Evolutionary conservation across 371 early-diverging fungal genomes (phyloP).

Genomic region (Rhizomucor miehei): DNA sequence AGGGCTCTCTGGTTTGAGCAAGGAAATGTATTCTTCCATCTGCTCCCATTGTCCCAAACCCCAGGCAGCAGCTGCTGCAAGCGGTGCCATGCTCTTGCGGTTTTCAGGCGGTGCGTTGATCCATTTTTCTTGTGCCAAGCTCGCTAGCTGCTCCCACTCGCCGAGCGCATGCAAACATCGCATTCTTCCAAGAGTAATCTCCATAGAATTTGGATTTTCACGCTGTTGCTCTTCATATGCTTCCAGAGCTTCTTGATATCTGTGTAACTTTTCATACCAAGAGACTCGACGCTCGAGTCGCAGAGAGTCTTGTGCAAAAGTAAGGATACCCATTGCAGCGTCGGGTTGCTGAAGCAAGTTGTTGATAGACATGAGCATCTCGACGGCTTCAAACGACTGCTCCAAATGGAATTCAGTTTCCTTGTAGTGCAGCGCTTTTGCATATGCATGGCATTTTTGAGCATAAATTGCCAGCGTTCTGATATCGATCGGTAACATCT

Average conservation of each 20-base stretch:
- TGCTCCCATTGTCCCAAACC: conserved; percentile 88
- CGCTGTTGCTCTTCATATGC: conserved; percentile 84
- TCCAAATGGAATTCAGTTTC: conserved; percentile 93
- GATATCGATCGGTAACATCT: conserved; percentile 91
- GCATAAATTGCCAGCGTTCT: conserved; percentile 89
- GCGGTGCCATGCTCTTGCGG: conserved; percentile 74
- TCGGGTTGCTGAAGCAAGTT: conserved; percentile 95
- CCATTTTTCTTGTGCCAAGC: conserved; percentile 86
- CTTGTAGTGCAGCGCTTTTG: conserved; percentile 96
- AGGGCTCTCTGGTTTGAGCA: conserved; percentile 75
- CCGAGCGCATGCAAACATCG: conserved; percentile 90
- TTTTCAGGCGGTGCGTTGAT: conserved; percentile 49
- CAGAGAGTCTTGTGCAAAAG: conserved; percentile 85
- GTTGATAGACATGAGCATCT: conserved; percentile 93
- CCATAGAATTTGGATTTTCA: conserved; percentile 74
- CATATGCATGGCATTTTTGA: conserved; percentile 92
- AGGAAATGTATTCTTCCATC: conserved; percentile 87
- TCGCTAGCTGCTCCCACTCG: conserved; percentile 90
- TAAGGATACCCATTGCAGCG: conserved; percentile 94
- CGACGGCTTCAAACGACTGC: conserved; percentile 84
- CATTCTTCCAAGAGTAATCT: conserved; percentile 85
- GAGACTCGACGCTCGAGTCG: conserved; percentile 85
- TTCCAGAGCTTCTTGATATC: conserved; percentile 93
- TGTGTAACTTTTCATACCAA: conserved; percentile 93
- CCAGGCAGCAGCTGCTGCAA: conserved; percentile 96